Conservation (phyloP, 2,329 filamentous ascomycete genomes). For the Huntiella savannae region DNA sequence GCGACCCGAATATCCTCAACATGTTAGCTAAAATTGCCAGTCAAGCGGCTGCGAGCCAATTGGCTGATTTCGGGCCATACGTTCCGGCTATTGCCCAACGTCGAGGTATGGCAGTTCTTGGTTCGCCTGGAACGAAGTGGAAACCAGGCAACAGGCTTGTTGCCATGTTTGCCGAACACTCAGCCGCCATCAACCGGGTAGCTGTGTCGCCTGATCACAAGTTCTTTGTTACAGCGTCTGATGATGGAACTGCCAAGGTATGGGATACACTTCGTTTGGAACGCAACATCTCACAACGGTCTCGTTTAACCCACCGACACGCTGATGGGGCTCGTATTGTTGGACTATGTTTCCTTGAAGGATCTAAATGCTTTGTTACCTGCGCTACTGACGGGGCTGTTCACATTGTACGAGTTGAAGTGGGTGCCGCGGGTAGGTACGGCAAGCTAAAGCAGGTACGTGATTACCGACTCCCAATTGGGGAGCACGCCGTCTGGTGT, state of each 20-base stretch:
- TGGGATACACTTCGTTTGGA: slow-evolving; percentile 88
- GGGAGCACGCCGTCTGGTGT: slow-evolving; percentile 71
- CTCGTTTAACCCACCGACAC: slow-evolving; percentile 70
- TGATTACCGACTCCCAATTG: slow-evolving; percentile 55
- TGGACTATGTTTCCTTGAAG: slow-evolving; percentile 76
- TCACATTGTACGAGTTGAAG: slow-evolving; percentile 66
- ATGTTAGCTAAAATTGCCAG: slow-evolving; percentile 74
- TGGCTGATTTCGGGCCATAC: slow-evolving; percentile 50
- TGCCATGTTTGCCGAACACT: slow-evolving; percentile 77
- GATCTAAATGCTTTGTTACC: slow-evolving; percentile 83
- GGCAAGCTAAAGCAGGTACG: slow-evolving; percentile 58
- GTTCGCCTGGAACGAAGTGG: slow-evolving; percentile 37
- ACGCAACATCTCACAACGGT: slow-evolving; percentile 73
- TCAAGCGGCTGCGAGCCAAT: slow-evolving; percentile 47
- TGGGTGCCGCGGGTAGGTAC: slow-evolving; percentile 38
- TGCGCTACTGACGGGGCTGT: slow-evolving; percentile 80
- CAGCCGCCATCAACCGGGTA: slow-evolving; percentile 62
- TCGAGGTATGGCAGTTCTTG: slow-evolving; percentile 18
- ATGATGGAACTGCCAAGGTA: slow-evolving; percentile 76
- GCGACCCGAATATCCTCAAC: slow-evolving; percentile 46
- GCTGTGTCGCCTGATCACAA: slow-evolving; percentile 71
- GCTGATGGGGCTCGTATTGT: slow-evolving; percentile 52
- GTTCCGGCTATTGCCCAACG: slow-evolving; percentile 29
- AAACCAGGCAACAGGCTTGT: slow-evolving; percentile 67
- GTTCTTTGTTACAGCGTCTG: slow-evolving; percentile 86